Evolutionary conservation across 1,284 basidiomycete genomes (phyloP).

Genomic region (Malassezia restricta): DNA sequence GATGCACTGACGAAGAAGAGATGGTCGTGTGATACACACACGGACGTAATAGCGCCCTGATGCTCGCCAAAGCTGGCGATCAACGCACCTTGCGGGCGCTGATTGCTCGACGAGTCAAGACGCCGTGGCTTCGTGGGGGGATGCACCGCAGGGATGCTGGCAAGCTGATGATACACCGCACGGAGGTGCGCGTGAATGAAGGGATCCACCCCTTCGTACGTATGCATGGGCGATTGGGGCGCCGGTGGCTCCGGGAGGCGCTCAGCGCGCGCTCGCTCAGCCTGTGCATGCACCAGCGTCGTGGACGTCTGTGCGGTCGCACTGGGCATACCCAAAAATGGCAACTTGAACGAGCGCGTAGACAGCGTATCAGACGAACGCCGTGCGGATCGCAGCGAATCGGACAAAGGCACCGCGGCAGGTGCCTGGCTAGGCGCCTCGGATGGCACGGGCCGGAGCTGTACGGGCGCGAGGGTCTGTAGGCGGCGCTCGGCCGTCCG

Average conservation of each 20-base stretch:
- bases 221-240: slow-evolving; percentile 7
- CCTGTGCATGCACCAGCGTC: slow-evolving; percentile 2
- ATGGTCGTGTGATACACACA: slow-evolving; percentile 84
- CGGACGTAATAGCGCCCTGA: slow-evolving; percentile 54
- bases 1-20: slow-evolving; percentile 83
- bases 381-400: background rate
- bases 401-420: background rate
- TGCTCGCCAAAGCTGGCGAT: slow-evolving; percentile 48
- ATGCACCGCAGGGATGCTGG: slow-evolving; percentile 11
- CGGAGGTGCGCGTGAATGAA: slow-evolving; percentile 41
- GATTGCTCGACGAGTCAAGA: slow-evolving; percentile 16
- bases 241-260: background rate
- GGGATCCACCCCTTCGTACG: slow-evolving; percentile 41
- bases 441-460: too few species aligned
- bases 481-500: too few species aligned
- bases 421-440: background rate
- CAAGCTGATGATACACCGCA: slow-evolving; percentile 23
- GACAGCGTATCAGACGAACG: background rate
- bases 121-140: slow-evolving; percentile 9
- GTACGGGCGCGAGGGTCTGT: too few species aligned
- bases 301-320: background rate
- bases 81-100: slow-evolving; percentile 34
- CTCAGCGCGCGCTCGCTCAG: background rate
- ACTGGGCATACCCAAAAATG: background rate
- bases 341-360: background rate